phyloP scores from a whole-genome alignment of 371 early-diverging fungal species.

The Mucor piriformis region DNA sequence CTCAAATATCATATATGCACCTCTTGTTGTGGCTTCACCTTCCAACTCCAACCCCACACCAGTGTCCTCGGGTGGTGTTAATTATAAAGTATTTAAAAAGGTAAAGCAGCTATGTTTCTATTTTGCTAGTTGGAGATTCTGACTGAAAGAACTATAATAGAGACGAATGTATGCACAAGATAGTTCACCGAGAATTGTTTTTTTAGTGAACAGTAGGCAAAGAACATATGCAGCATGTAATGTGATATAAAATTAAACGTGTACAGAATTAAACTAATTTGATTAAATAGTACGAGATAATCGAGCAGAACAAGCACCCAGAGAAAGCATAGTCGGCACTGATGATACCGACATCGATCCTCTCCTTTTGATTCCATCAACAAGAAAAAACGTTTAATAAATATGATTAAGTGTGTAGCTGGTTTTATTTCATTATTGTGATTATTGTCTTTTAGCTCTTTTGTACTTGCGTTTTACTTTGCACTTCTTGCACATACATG shows the following conservation, averaged over 20 bases:
- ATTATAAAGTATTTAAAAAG: slow-evolving; percentile 9
- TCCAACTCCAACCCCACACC: not conserved
- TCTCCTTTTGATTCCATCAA: not conserved
- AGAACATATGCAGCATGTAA: not conserved
- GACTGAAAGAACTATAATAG: no score
- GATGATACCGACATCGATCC: not conserved
- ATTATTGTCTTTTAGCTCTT: not conserved
- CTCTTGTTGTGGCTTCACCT: not conserved
- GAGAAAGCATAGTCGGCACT: no score
- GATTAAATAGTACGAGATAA: no score
- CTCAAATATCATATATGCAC: not conserved
- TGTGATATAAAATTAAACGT: not conserved
- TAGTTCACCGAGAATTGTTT: not conserved
- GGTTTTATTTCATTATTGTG: no score
- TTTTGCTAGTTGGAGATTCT: no score
- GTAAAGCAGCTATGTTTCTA: no score
- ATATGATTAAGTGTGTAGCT: no score
- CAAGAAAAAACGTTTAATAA: not conserved
- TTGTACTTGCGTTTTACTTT: slow-evolving; percentile 51
- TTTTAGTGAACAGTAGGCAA: not conserved
- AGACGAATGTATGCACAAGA: not conserved
- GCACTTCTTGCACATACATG: slow-evolving; percentile 67
- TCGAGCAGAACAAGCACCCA: no score
- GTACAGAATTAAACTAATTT: not conserved
- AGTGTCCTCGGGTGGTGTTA: not conserved